phyloP scores from a whole-genome alignment of 257 asterid species.

The Ballota nigra region DNA sequence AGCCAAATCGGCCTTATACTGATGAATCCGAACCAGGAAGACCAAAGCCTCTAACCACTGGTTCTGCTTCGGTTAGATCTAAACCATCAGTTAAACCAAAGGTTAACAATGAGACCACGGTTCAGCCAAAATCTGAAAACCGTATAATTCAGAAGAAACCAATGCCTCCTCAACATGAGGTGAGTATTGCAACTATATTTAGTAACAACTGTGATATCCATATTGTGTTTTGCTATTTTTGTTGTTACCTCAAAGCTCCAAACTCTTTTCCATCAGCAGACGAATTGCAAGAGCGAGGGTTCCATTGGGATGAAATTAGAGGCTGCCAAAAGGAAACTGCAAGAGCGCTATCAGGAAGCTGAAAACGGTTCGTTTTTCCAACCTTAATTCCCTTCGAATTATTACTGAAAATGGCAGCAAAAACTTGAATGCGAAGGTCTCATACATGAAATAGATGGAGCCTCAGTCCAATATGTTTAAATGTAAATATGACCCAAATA shows the following conservation, averaged over 20 bases:
- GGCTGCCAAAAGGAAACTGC: constrained; percentile 90
- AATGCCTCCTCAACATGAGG: constrained; percentile 48
- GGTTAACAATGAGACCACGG: constrained; percentile 31
- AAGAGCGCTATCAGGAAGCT: constrained; percentile 88
- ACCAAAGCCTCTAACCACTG: constrained; percentile 43
- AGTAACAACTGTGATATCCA: neutral
- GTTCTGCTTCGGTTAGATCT: constrained; percentile 49
- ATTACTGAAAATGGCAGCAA: neutral
- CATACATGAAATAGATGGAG: too few species aligned
- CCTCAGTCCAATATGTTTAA: too few species aligned
- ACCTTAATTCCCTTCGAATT: neutral
- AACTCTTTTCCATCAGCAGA: constrained; percentile 31
- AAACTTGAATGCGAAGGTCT: too few species aligned
- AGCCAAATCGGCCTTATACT: constrained; percentile 41
- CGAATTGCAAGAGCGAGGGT: constrained; percentile 38
- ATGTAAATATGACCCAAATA: too few species aligned
- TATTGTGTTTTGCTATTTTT: neutral
- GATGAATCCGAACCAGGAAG: constrained; percentile 45
- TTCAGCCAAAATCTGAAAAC: constrained; percentile 44
- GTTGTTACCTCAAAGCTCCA: neutral
- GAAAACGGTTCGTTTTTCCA: constrained; percentile 64
- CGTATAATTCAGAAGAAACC: constrained; percentile 48
- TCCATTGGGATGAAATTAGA: constrained; percentile 56
- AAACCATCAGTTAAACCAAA: constrained; percentile 44
- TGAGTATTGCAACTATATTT: constrained; percentile 21